phyloP scores from a whole-genome alignment of 2,329 filamentous ascomycete species.

The Fusarium acutatum region DNA sequence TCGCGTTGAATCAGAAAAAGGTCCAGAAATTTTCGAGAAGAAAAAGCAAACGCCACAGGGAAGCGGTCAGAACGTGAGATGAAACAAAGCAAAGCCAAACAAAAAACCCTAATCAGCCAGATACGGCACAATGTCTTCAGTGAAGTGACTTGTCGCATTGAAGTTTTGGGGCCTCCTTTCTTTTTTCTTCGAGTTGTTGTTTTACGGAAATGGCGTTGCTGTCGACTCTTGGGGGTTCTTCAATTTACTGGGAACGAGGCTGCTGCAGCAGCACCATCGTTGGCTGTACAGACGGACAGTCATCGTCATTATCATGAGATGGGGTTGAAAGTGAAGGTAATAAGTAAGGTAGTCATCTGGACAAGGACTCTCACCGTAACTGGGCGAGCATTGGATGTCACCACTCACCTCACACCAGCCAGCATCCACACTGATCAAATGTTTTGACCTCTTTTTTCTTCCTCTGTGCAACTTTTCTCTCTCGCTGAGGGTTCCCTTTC shows the following conservation, averaged over 20 bases:
- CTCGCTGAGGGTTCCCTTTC: no score
- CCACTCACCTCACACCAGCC: conserved; percentile 11
- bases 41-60: conserved; percentile 38
- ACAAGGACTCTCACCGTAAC: conserved; percentile 9
- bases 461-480: background rate
- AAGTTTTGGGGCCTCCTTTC: background rate
- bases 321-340: background rate
- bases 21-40: conserved; percentile 34
- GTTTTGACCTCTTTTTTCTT: conserved; percentile 15
- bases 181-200: background rate
- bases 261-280: background rate
- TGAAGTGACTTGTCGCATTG: conserved; percentile 14
- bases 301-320: background rate
- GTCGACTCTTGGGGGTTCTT: background rate
- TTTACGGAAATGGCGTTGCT: conserved; percentile 15
- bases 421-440: conserved; percentile 25
- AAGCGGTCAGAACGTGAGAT: conserved; percentile 18
- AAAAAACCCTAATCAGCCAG: background rate
- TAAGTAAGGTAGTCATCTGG: background rate
- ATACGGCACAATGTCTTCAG: conserved; percentile 9
- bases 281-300: background rate
- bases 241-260: conserved; percentile 15
- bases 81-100: conserved; percentile 16
- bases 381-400: background rate
- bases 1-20: background rate